Percentiles rank a stretch among this genome's conserved stretches.
phyloP scores from a whole-genome alignment of 805 yeast genomes.

The Kazachstania viticola region DNA sequence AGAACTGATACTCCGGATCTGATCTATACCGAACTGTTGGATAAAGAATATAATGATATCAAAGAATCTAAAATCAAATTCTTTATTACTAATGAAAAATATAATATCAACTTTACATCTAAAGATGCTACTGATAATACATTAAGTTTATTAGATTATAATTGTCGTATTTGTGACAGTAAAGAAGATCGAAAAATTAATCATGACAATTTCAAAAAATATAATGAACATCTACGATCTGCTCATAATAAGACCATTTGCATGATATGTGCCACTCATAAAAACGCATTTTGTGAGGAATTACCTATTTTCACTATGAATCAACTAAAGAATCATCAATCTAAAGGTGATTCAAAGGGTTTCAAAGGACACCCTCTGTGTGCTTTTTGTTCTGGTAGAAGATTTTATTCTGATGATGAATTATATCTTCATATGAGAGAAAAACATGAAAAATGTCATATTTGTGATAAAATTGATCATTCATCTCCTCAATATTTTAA shows the following conservation, averaged over 20 bases:
- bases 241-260: constrained; percentile 59
- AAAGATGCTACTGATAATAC: constrained; percentile 37
- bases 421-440: constrained; percentile 71
- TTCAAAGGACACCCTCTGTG: constrained; percentile 87
- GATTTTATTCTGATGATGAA: constrained; percentile 87
- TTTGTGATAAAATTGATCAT: constrained; percentile 65
- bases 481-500: constrained; percentile 61
- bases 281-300: constrained; percentile 68
- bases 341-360: constrained; percentile 37
- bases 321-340: constrained; percentile 58
- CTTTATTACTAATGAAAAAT: constrained; percentile 24
- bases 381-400: constrained; percentile 57
- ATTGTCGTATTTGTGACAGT: constrained; percentile 41
- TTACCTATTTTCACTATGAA: constrained; percentile 47
- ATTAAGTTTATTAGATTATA: constrained; percentile 37
- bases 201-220: constrained; percentile 41
- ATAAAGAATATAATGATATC: constrained; percentile 30
- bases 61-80: constrained; percentile 9
- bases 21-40: constrained; percentile 42
- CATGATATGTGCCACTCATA: constrained; percentile 63
- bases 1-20: constrained; percentile 54
- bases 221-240: constrained; percentile 53
- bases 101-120: constrained; percentile 51
- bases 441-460: constrained; percentile 77
- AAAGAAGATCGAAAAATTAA: constrained; percentile 15